Evolutionary conservation across 176 grass and related monocot species (phyloP).

Genomic region (Phyllostachys edulis): DNA sequence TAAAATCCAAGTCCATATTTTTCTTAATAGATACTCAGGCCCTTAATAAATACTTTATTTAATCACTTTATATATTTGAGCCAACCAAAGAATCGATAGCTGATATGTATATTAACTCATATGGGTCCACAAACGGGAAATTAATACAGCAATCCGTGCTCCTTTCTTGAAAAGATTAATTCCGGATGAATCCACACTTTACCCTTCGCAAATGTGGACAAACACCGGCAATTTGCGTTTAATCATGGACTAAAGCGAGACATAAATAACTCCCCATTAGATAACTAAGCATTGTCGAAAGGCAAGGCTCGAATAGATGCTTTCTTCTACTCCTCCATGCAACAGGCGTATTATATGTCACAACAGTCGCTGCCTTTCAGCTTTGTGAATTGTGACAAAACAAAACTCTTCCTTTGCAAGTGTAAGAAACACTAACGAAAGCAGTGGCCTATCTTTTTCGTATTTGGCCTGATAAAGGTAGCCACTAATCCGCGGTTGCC

Average conservation of each 20-base stretch:
- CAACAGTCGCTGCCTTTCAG: background rate
- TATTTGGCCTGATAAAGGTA: slow-evolving; percentile 18
- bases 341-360: background rate
- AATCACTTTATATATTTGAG: too few relatives aligned
- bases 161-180: background rate
- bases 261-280: background rate
- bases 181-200: slow-evolving; percentile 37
- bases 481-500: slow-evolving; percentile 31
- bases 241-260: slow-evolving; percentile 15
- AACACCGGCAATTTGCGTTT: background rate
- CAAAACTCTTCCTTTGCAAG: slow-evolving; percentile 17
- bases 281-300: slow-evolving; percentile 40
- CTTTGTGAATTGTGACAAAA: slow-evolving; percentile 41
- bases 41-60: too few relatives aligned
- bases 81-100: too few relatives aligned
- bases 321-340: slow-evolving; percentile 37
- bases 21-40: too few relatives aligned
- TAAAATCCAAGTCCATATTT: too few relatives aligned
- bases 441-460: background rate
- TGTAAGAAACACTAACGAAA: slow-evolving; percentile 3
- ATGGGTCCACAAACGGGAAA: too few relatives aligned
- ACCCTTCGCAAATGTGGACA: slow-evolving; percentile 31
- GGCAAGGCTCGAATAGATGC: slow-evolving; percentile 34
- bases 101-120: too few relatives aligned
- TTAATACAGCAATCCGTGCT: too few relatives aligned